phyloP scores from a whole-genome alignment of 2,329 filamentous ascomycete species.

The Xylariales sp. region DNA sequence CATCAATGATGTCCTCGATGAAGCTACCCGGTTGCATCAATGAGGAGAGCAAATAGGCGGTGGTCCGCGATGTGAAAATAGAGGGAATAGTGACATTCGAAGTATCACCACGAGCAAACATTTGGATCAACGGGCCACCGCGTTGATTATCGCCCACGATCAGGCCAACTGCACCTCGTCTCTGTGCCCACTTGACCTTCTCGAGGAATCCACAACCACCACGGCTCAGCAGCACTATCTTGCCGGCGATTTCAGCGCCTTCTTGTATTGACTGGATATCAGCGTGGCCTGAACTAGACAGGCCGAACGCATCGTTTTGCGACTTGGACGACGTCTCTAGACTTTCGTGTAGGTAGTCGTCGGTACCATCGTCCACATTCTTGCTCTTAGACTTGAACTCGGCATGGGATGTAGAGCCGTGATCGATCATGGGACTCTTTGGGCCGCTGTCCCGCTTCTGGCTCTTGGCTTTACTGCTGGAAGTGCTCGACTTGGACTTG shows the following conservation, averaged over 20 bases:
- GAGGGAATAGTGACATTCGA: conserved; percentile 93
- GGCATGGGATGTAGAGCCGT: conserved; percentile 17
- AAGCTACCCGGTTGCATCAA: conserved; percentile 69
- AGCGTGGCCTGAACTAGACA: conserved; percentile 55
- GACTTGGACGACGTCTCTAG: conserved; percentile 26
- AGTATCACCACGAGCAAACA: conserved; percentile 97
- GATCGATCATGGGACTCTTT: conserved; percentile 26
- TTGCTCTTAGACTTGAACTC: conserved; percentile 26
- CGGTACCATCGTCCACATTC: conserved; percentile 67
- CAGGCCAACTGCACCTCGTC: conserved; percentile 79
- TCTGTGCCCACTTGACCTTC: conserved; percentile 95
- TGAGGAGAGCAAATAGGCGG: conserved; percentile 85
- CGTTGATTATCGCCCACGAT: conserved; percentile 93
- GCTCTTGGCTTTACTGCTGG: conserved; percentile 26
- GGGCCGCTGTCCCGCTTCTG: conserved; percentile 31
- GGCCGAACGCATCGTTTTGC: conserved; percentile 29
- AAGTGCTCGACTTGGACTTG: conserved; percentile 21
- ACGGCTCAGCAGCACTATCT: conserved; percentile 84
- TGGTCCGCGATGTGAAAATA: conserved; percentile 91
- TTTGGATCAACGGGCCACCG: conserved; percentile 85
- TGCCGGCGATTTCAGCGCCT: conserved; percentile 86
- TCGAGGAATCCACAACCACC: conserved; percentile 95
- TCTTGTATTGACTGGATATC: conserved; percentile 92
- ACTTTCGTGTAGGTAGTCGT: conserved; percentile 71
- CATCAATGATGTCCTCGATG: conserved; percentile 55